Evolutionary conservation across 2,329 filamentous ascomycete species (phyloP), one percentile per base, ranked within the genome.

Genomic region (Apiospora marii): DNA sequence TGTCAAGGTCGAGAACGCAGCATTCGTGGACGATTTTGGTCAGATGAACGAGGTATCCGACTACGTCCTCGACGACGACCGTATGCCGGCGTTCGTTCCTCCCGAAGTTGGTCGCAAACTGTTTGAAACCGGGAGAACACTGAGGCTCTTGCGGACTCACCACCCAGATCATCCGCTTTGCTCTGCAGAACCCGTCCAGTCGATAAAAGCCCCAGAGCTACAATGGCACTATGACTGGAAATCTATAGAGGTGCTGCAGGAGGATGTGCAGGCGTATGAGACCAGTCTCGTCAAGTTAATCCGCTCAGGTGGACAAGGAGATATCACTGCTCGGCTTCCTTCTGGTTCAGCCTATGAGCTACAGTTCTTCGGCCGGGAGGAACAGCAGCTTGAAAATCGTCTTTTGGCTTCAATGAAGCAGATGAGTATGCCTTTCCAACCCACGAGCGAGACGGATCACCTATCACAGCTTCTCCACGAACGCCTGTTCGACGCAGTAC

Each of bases 61-160:
- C 74, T 93, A 90, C 75, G 82, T 89, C 7, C 87, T 95, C 44
- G 90, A 92, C 73, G 85, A 86, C 30, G 84, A 88, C 41, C 89
- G 89, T 74, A 90, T 96, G 83, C 94, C 94, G 0, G 85, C 87
- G 1, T 96, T 96, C 76, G 86, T 97, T 64, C 88, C 91, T 0
- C 80, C 85, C 6, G 93, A 96, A 72, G 88, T 95, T 75, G 91
- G 90, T 3, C 87, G 89, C 69, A 84, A 87, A 6, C 90, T 96
- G n/a, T 95, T 96, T 75, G 94, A 97, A 79, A 93, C 92, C 4
- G 94, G 94, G 4, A 90, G 89, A 77, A 96, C 93, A 79, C 82
- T 97, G 68, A 89, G 93, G 10, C 91, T 96, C 71, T 85, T 97
- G 68, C 89, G 91, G 76, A 84, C 85, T 30, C 90, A 92, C 76